A percentile compares a stretch with the other conserved stretches of the same genome.
Conservation (phyloP, 2,329 filamentous ascomycete species). For the Cercospora zeae-maydis region DNA sequence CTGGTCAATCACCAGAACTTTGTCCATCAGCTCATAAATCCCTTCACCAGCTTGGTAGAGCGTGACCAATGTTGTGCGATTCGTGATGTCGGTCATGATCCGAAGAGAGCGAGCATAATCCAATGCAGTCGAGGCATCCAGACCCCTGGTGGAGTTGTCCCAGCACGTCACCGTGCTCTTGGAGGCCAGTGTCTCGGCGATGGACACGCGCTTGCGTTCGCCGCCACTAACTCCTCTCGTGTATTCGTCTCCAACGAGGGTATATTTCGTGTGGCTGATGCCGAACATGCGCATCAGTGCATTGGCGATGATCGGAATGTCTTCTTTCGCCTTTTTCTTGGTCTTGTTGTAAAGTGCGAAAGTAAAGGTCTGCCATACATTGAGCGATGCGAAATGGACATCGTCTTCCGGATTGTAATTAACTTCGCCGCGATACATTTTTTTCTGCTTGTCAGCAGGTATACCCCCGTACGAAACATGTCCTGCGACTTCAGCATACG, state of each 20-base stretch:
- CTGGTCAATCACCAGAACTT: constrained; percentile 72
- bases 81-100: constrained; percentile 73
- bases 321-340: constrained; percentile 59
- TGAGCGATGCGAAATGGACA: constrained; percentile 68
- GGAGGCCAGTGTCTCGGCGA: constrained; percentile 72
- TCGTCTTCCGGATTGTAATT: constrained; percentile 78
- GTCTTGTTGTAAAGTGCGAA: constrained; percentile 76
- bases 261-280: constrained; percentile 70
- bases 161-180: constrained; percentile 71
- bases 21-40: constrained; percentile 73
- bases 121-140: constrained; percentile 74
- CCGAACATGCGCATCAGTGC: constrained; percentile 74
- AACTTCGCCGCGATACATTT: constrained; percentile 69
- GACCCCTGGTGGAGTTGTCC: constrained; percentile 77
- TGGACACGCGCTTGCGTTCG: constrained; percentile 75
- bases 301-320: constrained; percentile 66
- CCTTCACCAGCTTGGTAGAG: constrained; percentile 69
- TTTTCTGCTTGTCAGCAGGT: constrained; percentile 62
- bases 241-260: constrained; percentile 69
- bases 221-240: constrained; percentile 74
- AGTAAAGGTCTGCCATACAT: constrained; percentile 72
- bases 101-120: constrained; percentile 75
- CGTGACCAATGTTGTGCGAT: constrained; percentile 67
- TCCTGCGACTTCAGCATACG: constrained; percentile 64
- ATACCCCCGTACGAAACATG: constrained; percentile 71